Evolutionary conservation across 2,329 filamentous ascomycete genomes (phyloP).

Genomic region (Macrophomina phaseolina): DNA sequence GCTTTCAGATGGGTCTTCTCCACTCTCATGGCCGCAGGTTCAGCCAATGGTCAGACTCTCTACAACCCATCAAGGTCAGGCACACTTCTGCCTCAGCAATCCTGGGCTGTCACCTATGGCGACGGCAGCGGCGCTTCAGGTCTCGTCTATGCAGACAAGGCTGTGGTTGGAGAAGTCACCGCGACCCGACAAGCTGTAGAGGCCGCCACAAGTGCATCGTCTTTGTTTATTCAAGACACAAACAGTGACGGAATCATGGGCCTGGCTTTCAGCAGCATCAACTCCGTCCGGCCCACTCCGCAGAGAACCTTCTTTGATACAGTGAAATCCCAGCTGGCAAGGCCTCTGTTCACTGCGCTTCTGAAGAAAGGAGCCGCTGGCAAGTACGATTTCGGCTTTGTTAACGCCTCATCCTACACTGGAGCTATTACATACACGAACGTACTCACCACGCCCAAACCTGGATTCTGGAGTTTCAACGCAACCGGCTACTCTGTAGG

Average conservation of each 20-base stretch:
- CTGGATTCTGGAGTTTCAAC: constrained; percentile 68
- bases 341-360: constrained; percentile 63
- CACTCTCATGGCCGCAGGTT: constrained; percentile 57
- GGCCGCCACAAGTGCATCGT: constrained; percentile 64
- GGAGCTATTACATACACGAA: constrained; percentile 62
- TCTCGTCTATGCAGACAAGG: constrained; percentile 69
- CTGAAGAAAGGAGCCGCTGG: constrained; percentile 59
- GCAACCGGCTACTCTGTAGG: constrained; percentile 63
- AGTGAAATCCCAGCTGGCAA: constrained; percentile 57
- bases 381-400: constrained; percentile 64
- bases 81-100: constrained; percentile 55
- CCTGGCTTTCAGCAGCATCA: constrained; percentile 65
- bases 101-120: constrained; percentile 68
- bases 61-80: constrained; percentile 60
- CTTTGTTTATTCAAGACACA: constrained; percentile 56
- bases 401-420: constrained; percentile 64
- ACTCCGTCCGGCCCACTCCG: constrained; percentile 58
- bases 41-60: constrained; percentile 60
- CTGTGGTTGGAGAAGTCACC: constrained; percentile 64
- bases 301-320: constrained; percentile 67
- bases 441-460: constrained; percentile 51
- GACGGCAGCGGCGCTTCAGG: constrained; percentile 69
- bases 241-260: constrained; percentile 66
- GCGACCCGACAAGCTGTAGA: constrained; percentile 69
- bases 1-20: constrained; percentile 69